phyloP scores from a whole-genome alignment of 768 basidiomycete genomes.

The Candolleomyces efflorescens region DNA sequence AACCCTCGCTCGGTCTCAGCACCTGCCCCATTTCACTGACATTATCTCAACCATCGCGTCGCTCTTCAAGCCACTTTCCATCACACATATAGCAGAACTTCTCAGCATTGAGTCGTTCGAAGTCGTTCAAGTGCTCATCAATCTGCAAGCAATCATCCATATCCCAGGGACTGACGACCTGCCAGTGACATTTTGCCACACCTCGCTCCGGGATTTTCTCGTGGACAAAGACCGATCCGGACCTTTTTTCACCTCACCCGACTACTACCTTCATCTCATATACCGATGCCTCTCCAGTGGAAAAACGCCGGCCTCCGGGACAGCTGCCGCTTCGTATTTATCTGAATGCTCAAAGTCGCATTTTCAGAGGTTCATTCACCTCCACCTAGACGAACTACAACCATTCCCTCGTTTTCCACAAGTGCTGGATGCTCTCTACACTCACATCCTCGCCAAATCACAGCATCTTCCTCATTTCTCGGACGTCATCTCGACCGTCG shows the following conservation, averaged over 20 bases:
- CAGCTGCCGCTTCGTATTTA: no score
- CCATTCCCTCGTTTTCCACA: no score
- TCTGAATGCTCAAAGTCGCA: no score
- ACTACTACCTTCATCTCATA: no score
- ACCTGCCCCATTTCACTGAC: neutral
- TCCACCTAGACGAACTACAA: no score
- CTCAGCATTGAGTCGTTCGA: neutral
- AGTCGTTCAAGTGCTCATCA: neutral
- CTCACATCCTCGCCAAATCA: no score
- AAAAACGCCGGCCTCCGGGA: no score
- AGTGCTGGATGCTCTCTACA: no score
- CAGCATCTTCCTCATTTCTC: no score
- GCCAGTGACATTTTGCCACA: neutral
- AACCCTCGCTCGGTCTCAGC: neutral
- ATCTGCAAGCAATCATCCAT: neutral
- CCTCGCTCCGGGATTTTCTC: neutral
- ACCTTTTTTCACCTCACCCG: neutral
- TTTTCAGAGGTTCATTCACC: no score
- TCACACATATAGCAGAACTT: neutral
- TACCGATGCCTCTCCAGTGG: no score
- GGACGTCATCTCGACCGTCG: no score
- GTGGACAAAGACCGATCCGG: neutral
- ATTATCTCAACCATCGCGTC: neutral
- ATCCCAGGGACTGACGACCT: neutral
- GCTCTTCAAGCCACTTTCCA: neutral